Base-by-base conservation (phyloP, 1,284 basidiomycete genomes). In the Agaricales sp. region DNA sequence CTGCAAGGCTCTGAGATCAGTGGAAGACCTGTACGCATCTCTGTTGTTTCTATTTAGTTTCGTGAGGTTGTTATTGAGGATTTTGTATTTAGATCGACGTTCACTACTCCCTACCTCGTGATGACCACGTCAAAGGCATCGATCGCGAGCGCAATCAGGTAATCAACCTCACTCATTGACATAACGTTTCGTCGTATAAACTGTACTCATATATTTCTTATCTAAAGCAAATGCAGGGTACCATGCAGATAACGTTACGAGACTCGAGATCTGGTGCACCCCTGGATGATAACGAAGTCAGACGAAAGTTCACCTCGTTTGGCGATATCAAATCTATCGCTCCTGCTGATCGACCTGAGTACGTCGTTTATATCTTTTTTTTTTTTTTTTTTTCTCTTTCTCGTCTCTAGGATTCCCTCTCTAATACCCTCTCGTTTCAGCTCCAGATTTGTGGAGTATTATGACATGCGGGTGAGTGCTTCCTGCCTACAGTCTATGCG, bases 71-170 rank as follows among this genome's bases (percentile, higher is more conserved):
- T n/a, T n/a, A n/a, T n/a, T n/a, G n/a, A n/a, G n/a, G n/a, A n/a
- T 43, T 53, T 50, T 49, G 51, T 49, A 45, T 22, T n/a, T 35
- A 95, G 87, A 95, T 98, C 63, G 95, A 99, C 70, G 94, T 99
- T 0, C 95, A 99, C 65, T 99, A 93, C 68, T 94, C 91, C 22
- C 70, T 99, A 35, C 95, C 95, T 2, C 84, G 90, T 53, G 91
- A 89, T 57, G 92, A 98, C 50, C 82, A 86, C 52, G 63, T 70
- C 49, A 77, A 80, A 57, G 79, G 82, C 23, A 82, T 78, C 48
- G 88, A 92, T 50, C 77, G 82, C 43, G 91, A 94, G 46, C 93
- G 87, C 64, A 94, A 93, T 62, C 92, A 92, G 67, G 89, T 87
- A 57, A 54, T 71, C 58, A n/a, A n/a, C n/a, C n/a, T 26, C 14